Conservation (phyloP, 2,329 filamentous ascomycete genomes). For the Metarhizium anisopliae region DNA sequence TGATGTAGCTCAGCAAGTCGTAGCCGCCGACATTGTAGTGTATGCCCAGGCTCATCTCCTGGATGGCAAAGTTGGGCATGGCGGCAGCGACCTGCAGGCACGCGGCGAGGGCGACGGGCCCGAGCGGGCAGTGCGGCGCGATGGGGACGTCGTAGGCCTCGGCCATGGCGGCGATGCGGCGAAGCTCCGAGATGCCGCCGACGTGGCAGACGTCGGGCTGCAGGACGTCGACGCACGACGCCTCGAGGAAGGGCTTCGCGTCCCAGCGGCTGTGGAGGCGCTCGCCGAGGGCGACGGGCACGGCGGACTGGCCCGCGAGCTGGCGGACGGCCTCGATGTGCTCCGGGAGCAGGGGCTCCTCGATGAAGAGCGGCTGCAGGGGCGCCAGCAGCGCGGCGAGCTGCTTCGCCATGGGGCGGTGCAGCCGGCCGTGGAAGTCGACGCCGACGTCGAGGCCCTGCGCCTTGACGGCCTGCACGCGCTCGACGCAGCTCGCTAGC, state of each 20-base stretch:
- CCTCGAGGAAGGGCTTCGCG: slow-evolving; percentile 51
- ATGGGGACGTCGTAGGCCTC: slow-evolving; percentile 31
- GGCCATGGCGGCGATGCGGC: slow-evolving; percentile 47
- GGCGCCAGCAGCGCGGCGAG: slow-evolving; percentile 49
- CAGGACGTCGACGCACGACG: slow-evolving; percentile 58
- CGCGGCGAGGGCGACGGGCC: no score
- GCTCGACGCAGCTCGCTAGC: no score
- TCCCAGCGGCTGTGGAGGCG: no score
- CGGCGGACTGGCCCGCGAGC: not conserved
- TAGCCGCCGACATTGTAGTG: slow-evolving; percentile 39
- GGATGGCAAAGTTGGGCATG: no score
- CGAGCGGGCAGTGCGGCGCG: no score
- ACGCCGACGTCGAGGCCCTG: no score
- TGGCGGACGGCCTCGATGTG: slow-evolving; percentile 48
- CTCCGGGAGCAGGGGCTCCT: slow-evolving; percentile 46
- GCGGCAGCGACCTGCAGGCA: no score
- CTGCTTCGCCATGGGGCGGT: no score
- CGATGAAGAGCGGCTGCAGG: slow-evolving; percentile 64
- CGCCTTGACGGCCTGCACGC: no score
- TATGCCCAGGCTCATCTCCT: no score
- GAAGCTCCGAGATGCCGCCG: slow-evolving; percentile 64
- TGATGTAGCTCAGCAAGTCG: slow-evolving; percentile 58
- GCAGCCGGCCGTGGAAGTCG: no score
- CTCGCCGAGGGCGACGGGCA: no score
- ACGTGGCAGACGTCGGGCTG: slow-evolving; percentile 66